A percentile compares a stretch with the other conserved stretches of the same genome.
These are phyloP conservation scores for Diatrype stigma DNA, from an alignment of 2,329 filamentous ascomycete genomes.

Conservation along the genomic window DNA sequence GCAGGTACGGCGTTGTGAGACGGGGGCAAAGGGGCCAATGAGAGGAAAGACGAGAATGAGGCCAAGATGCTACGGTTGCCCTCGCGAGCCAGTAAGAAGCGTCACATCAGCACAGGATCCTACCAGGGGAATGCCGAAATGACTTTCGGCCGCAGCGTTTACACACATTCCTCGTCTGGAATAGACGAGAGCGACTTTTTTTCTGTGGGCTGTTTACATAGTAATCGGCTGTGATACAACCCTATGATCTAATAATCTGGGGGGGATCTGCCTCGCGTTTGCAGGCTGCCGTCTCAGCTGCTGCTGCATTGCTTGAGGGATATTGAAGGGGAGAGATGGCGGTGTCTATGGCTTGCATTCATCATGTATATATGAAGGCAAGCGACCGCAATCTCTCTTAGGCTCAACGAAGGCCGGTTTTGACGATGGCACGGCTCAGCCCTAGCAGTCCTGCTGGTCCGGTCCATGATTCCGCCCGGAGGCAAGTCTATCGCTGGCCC, in stretches of 20 bases:
- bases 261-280: not conserved
- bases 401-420: too few relatives aligned
- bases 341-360: not conserved
- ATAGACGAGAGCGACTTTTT: not conserved
- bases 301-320: not conserved
- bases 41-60: constrained; percentile 3
- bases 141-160: not conserved
- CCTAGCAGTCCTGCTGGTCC: too few relatives aligned
- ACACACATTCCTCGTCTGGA: not conserved
- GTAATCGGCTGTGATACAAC: not conserved
- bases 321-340: not conserved
- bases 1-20: constrained; percentile 31
- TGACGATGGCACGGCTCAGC: too few relatives aligned
- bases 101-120: not conserved
- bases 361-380: too few relatives aligned
- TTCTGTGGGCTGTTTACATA: not conserved
- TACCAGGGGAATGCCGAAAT: not conserved
- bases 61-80: constrained; percentile 7
- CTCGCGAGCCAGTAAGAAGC: constrained; percentile 8
- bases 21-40: constrained; percentile 19
- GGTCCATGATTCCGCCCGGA: too few relatives aligned
- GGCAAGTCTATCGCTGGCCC: too few relatives aligned
- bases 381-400: too few relatives aligned
- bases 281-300: not conserved
- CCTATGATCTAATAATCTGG: not conserved